Conservation (phyloP, 768 basidiomycete genomes). For the Psilocybe tampanensis region DNA sequence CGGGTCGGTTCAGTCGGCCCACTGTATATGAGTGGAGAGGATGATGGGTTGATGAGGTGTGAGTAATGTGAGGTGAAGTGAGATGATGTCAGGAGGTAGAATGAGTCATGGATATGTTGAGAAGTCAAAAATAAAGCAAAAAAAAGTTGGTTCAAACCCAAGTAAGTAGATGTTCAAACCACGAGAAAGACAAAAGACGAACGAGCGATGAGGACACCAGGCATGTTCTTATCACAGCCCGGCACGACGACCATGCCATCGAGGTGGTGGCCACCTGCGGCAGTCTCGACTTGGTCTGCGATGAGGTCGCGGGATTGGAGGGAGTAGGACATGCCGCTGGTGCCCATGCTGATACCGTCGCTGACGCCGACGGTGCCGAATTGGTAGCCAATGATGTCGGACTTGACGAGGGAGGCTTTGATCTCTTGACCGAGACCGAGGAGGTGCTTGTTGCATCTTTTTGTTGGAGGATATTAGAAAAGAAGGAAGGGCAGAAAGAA, state of each 20-base stretch:
- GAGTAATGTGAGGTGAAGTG: slow-evolving; percentile 1
- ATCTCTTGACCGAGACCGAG: slow-evolving; percentile 86
- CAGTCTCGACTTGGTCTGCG: slow-evolving; percentile 95
- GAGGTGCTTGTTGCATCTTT: slow-evolving; percentile 93
- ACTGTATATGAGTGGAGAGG: slow-evolving; percentile 46
- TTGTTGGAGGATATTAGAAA: slow-evolving; percentile 12
- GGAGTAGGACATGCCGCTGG: slow-evolving; percentile 91
- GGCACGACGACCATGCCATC: slow-evolving; percentile 98
- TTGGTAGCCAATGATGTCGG: slow-evolving; percentile 90
- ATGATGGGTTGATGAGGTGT: slow-evolving; percentile 5
- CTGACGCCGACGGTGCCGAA: slow-evolving; percentile 98
- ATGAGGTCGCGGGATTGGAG: slow-evolving; percentile 97
- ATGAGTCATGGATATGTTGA: slow-evolving; percentile 13
- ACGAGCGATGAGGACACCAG: slow-evolving; percentile 98
- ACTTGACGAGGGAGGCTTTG: slow-evolving; percentile 73
- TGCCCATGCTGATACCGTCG: slow-evolving; percentile 99
- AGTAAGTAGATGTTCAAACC: too few relatives aligned
- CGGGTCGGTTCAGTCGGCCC: slow-evolving; percentile 93
- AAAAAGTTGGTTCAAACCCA: too few relatives aligned
- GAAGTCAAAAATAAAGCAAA: neutral
- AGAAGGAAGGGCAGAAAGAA: slow-evolving; percentile 5
- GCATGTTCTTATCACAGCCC: slow-evolving; percentile 99
- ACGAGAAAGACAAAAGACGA: too few relatives aligned
- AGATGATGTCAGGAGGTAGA: neutral
- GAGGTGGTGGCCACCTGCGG: slow-evolving; percentile 95